Evolutionary conservation across 1,139 yeast species (phyloP).

Genomic region (Sugiyamaella castrensis): DNA sequence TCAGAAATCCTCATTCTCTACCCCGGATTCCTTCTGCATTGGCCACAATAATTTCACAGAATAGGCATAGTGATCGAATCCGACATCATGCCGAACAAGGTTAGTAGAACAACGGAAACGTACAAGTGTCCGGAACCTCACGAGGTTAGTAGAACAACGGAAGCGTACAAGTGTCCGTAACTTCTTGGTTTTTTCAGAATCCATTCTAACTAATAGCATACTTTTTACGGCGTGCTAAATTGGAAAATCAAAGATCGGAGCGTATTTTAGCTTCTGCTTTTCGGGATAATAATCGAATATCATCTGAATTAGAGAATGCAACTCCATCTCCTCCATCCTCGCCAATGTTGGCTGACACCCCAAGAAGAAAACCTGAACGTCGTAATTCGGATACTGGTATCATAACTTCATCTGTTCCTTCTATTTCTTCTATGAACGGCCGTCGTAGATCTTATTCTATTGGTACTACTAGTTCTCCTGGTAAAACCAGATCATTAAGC

Average conservation of each 20-base stretch:
- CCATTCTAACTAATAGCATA: constrained; percentile 6
- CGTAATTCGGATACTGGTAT: constrained; percentile 7
- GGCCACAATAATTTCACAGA: constrained; percentile 24
- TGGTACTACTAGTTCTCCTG: neutral
- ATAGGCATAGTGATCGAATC: constrained; percentile 27
- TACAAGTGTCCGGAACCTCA: neutral
- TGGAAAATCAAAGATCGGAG: constrained; percentile 20
- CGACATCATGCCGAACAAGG: constrained; percentile 25
- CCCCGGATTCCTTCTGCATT: constrained; percentile 29
- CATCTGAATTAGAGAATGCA: neutral
- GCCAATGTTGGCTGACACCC: constrained; percentile 5
- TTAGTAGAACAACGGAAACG: constrained; percentile 6
- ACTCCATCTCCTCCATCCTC: constrained; percentile 17
- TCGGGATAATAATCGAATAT: neutral
- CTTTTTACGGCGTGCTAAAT: constrained; percentile 16
- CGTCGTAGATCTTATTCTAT: constrained; percentile 9
- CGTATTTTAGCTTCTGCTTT: constrained; percentile 17
- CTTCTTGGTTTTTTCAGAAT: no score
- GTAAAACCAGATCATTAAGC: constrained; percentile 2
- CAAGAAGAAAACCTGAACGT: constrained; percentile 2
- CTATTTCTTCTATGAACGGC: neutral
- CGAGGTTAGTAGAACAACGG: constrained; percentile 18
- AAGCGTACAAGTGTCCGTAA: neutral
- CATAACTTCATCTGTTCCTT: neutral
- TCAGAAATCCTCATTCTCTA: constrained; percentile 31